Conservation (phyloP, 2,329 filamentous ascomycete species). For the Fusarium sp. region DNA sequence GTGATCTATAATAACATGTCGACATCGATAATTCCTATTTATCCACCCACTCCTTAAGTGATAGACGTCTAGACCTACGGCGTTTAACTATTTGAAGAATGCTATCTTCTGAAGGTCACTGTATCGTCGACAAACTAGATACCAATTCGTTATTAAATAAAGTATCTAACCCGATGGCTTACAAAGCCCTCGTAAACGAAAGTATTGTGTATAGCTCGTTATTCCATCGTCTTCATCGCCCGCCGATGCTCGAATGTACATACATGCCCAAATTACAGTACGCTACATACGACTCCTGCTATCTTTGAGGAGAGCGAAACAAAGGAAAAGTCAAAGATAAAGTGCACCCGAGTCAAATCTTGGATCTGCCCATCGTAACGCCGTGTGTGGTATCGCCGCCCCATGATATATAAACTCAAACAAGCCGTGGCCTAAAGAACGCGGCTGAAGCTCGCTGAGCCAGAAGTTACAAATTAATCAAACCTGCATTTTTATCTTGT, state of each 20-base stretch:
- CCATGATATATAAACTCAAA: constrained; percentile 14
- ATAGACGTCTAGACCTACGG: background rate
- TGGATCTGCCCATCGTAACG: constrained; percentile 21
- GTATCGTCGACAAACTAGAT: background rate
- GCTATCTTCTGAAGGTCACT: background rate
- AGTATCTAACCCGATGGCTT: constrained; percentile 7
- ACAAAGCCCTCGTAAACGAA: constrained; percentile 31
- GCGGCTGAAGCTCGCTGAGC: constrained; percentile 12
- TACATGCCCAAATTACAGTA: constrained; percentile 17
- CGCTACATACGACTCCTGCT: constrained; percentile 18
- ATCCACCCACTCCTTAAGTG: background rate
- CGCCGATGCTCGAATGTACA: constrained; percentile 11
- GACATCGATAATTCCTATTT: background rate
- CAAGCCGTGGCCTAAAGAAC: constrained; percentile 6
- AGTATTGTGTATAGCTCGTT: constrained; percentile 26
- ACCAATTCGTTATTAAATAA: constrained; percentile 27
- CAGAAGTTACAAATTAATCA: constrained; percentile 21
- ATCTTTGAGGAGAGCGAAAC: constrained; percentile 11
- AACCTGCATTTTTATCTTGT: background rate
- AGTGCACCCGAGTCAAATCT: constrained; percentile 22
- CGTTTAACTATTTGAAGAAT: background rate
- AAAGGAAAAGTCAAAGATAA: constrained; percentile 19
- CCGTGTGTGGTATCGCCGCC: constrained; percentile 35
- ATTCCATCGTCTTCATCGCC: constrained; percentile 16
- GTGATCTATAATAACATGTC: background rate